Base-by-base conservation (phyloP, 2,329 filamentous ascomycete species). In the Phaeosphaeria sp. region DNA sequence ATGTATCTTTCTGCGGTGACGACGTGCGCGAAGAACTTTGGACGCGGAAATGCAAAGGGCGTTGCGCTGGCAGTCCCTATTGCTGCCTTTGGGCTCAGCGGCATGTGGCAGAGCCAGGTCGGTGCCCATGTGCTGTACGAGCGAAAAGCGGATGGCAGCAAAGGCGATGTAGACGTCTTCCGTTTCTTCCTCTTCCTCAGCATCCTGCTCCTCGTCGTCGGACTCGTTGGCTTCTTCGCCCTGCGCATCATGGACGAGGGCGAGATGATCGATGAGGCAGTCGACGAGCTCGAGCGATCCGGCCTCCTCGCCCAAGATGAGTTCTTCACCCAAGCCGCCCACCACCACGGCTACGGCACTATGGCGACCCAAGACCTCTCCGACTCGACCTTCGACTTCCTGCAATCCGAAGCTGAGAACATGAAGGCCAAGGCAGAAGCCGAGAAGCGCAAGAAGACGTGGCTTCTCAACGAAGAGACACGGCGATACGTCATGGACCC, bases 11-110 rank as follows among this genome's bases (percentile, higher is more conserved):
- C 89, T 50, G 90, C 92, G 1, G 90, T 99, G n/a, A 94, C 94
- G 6, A 96, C 94, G 0, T 97, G 93, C 73, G 95, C 95, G 36
- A 99, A 99, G 87, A 99, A 98, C 79, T 99, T 98, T 79, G 93
- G 93, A 49, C 88, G 90, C 59, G 92, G 93, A 3, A 91, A 89
- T 71, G 89, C 96, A 71, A 90, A 94, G 69, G 95, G 95, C 0
- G 80, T 99, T 50, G 94, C 96, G 59, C 83, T 99, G 54, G 93
- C 94, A 1, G 84, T 92, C 58, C 95, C 95, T 1, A 97, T 98
- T 74, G 92, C 95, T 0, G 90, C 91, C 6, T 97, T 97, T 74
- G 95, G 95, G 0, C 78, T 99, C 55, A 97, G 93, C 72, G 93
- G 93, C 48, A 94, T 99, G 90, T 96, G 95, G 91, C 85, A 95